Evolutionary conservation across 352 stramenopile genomes (phyloP).

Genomic region (Vaucheria bursata): DNA sequence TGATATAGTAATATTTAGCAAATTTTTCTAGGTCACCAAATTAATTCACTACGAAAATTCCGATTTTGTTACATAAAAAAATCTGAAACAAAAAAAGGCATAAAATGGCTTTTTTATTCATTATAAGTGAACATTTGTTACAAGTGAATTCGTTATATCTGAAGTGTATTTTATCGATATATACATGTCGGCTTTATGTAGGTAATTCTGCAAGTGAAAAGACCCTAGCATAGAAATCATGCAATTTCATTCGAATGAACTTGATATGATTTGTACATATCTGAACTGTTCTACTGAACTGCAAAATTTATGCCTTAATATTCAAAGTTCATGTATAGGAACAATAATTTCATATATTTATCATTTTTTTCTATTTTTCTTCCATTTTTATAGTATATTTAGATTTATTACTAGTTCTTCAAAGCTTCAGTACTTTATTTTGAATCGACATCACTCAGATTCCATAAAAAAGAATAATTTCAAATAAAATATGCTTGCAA

Average conservation of each 20-base stretch:
- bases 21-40: background rate
- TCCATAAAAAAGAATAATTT: background rate
- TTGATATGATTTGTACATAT: too few relatives aligned
- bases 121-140: background rate
- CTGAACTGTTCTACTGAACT: too few relatives aligned
- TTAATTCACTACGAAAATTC: background rate
- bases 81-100: too few relatives aligned
- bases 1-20: background rate
- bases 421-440: background rate
- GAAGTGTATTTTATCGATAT: background rate
- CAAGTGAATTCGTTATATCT: background rate
- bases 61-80: too few relatives aligned
- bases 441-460: background rate
- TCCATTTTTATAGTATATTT: background rate
- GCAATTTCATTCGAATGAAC: too few relatives aligned
- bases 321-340: too few relatives aligned
- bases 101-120: too few relatives aligned
- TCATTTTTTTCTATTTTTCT: background rate
- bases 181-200: background rate
- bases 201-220: too few relatives aligned
- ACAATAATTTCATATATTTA: too few relatives aligned
- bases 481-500: background rate
- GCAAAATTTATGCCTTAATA: too few relatives aligned
- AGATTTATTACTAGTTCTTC: background rate
- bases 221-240: too few relatives aligned